Evolutionary conservation across 345 rosid species (phyloP), one percentile per base, ranked within the genome.

Genomic region (Acer negundo): DNA sequence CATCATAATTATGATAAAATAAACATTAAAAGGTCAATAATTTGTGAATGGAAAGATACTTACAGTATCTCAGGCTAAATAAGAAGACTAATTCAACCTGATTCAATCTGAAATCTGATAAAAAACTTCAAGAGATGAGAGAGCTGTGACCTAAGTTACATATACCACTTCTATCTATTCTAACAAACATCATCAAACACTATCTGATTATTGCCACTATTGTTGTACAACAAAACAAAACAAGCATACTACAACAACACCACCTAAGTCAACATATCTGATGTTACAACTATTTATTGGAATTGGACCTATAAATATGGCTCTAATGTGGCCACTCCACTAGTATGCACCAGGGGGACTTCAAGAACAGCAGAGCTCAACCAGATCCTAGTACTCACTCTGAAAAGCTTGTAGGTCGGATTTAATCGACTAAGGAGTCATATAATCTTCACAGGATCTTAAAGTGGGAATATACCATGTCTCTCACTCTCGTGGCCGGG

Each of bases 401-500:
- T 46, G 3, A 64, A 64, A 49, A 9, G 58, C 61, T 55, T 9
- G 23, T 62, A 28, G 17, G 23, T 46, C 46, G 26, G 63, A 70
- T 44, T 49, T 19, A 46, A 63, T 62, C 64, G 58, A 16, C 63
- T 20, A 61, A 0, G 7, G 47, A 49, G 20, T 64, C 62, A 0
- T 44, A 31, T 26, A 44, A 19, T 11, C 28, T 71, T 71, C 72
- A 62, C 1, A 0, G 44, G 28, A 49, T 51, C 75, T 58, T 9
- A 4, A 13, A 62, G 70, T 20, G 28, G 31, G 8, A 22, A 75
- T 42, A 11, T 62, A 15, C 53, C 24, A 56, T 46, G 53, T 59
- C 58, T 83, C 75, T 42, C 46, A 91, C 51, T 91, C 95, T 53
- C 88, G 82, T 19, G 96, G 96, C 16, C 96, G 79, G 46, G 96